phyloP scores from a whole-genome alignment of 805 yeast species.

The Clavispora santaluciae region DNA sequence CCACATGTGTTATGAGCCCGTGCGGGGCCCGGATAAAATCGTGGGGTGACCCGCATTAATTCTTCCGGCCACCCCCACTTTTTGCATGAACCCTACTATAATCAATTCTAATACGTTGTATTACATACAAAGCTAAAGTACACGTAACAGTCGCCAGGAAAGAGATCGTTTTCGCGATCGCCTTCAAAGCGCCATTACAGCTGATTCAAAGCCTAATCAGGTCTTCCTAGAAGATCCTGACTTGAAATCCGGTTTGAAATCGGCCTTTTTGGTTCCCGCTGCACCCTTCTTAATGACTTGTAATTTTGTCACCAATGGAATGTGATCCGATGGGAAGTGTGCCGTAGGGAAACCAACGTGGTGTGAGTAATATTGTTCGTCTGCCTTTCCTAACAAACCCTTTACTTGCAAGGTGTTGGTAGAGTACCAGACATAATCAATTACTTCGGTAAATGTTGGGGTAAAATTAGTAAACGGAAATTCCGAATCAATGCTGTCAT shows the following conservation, averaged over 20 bases:
- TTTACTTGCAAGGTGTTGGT: slow-evolving; percentile 74
- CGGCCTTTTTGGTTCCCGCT: slow-evolving; percentile 27
- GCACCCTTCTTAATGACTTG: slow-evolving; percentile 52
- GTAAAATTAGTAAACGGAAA: slow-evolving; percentile 92
- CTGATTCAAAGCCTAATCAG: slow-evolving; percentile 9
- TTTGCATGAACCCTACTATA: neutral
- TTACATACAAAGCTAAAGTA: slow-evolving; percentile 11
- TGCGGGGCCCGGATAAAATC: neutral
- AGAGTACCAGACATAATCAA: slow-evolving; percentile 95
- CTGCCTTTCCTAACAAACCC: slow-evolving; percentile 83
- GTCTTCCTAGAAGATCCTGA: slow-evolving; percentile 39
- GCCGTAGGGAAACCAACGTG: slow-evolving; percentile 92
- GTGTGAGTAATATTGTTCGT: slow-evolving; percentile 66
- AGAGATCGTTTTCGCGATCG: neutral
- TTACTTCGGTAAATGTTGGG: slow-evolving; percentile 87
- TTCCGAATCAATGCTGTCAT: slow-evolving; percentile 71
- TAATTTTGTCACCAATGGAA: slow-evolving; percentile 78
- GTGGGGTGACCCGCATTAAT: neutral
- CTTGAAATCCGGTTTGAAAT: slow-evolving; percentile 43
- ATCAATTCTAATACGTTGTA: neutral
- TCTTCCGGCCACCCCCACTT: neutral
- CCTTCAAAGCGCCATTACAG: neutral
- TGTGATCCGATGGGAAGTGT: slow-evolving; percentile 91
- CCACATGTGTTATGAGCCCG: neutral
- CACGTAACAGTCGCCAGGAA: slow-evolving; percentile 4